Percentiles rank a stretch among this genome's conserved stretches.
Evolutionary conservation across 352 stramenopile genomes (phyloP).

Genomic region (Globisporangium acanthophoron): DNA sequence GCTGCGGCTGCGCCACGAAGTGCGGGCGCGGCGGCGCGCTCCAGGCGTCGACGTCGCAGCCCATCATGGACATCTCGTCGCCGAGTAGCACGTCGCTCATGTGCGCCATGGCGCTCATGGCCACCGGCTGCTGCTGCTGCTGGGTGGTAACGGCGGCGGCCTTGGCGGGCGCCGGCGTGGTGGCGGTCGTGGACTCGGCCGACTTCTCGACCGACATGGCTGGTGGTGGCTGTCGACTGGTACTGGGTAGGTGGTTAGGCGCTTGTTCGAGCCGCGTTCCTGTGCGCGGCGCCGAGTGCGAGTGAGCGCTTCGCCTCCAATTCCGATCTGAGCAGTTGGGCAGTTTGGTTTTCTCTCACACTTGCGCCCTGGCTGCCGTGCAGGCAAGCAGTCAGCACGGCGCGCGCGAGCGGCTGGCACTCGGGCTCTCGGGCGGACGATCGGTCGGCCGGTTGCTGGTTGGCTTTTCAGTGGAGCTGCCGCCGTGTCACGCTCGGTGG

Average conservation of each 20-base stretch:
- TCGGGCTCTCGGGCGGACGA: slow-evolving; percentile 6
- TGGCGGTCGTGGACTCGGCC: slow-evolving; percentile 16
- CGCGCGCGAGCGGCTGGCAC: slow-evolving; percentile 7
- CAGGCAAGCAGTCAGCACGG: slow-evolving; percentile 5
- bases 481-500: neutral
- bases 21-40: slow-evolving; percentile 20
- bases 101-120: slow-evolving; percentile 17
- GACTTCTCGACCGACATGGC: slow-evolving; percentile 4
- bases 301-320: neutral
- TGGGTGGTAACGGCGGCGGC: slow-evolving; percentile 8
- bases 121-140: slow-evolving; percentile 18
- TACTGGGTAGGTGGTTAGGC: neutral
- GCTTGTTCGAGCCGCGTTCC: neutral
- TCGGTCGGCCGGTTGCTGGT: neutral
- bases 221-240: neutral
- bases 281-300: neutral
- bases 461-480: neutral
- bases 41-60: slow-evolving; percentile 57
- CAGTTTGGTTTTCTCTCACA: neutral
- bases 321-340: neutral
- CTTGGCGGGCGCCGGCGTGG: slow-evolving; percentile 8
- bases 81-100: slow-evolving; percentile 49
- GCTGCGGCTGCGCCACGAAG: slow-evolving; percentile 20
- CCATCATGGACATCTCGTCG: slow-evolving; percentile 65
- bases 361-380: no score